Evolutionary conservation across 352 stramenopile species (phyloP), one percentile per base, ranked within the genome.

Genomic region (Phytophthora megakarya): DNA sequence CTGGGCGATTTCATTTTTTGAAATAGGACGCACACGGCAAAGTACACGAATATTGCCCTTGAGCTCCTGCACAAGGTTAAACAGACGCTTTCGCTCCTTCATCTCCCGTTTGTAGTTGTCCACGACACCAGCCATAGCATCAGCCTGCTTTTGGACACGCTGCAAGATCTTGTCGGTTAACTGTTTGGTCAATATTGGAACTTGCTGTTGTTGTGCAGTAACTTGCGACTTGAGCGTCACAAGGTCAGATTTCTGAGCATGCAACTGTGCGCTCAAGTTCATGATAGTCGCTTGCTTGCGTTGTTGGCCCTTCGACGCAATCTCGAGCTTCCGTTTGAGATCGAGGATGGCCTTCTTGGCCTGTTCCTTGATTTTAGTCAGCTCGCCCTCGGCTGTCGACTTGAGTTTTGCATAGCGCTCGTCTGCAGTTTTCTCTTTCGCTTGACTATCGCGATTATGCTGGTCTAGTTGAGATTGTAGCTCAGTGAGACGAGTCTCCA

Each of bases 31-130:
- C 15, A 99, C 89, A 57, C 97, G 95, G 54, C 96, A 99, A 43
- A 98, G 92, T 12, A 99, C 97, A 50, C 98, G 95, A 54, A 99
- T 99, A 66, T 99, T 99, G 33, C 96, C 96, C 61, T 98, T 97
- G 28, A 99, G 78, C 53, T 97, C 94, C 54, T 99, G 91, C 33
- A 99, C 97, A 25, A 98, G 83, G 53, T 97, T 97, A 53, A 99
- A 97, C 40, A 99, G 72, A 30, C 97, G 88, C 56, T 95, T 95
- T 37, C 87, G 84, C 67, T 95, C 85, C 49, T 93, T 93, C 54
- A 95, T 83, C 58, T 95, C 87, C 28, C 88, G 84, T 49, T 93
- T 90, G 76, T 96, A 96, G 61, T 95, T 96, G 42, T 96, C 88
- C 23, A 96, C 85, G 13, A 96, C 83, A 19, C 84, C 88, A 12